Percentiles rank a stretch among this genome's conserved stretches.
Evolutionary conservation across 371 early-diverging fungal genomes (phyloP).

Genomic region (Basidiobolus meristosporus): DNA sequence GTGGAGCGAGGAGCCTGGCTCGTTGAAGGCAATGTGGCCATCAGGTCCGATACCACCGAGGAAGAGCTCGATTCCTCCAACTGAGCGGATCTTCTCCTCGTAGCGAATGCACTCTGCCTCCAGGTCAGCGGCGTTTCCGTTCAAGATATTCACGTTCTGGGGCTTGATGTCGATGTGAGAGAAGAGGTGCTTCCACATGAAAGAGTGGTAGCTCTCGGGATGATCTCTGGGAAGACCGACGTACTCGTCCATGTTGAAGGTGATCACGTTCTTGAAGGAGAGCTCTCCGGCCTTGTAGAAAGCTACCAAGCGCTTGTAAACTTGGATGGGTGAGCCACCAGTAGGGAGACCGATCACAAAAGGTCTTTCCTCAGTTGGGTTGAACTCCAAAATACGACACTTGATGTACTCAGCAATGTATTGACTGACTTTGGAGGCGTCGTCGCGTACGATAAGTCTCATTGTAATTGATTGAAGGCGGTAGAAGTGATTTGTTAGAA

Average conservation of each 20-base stretch:
- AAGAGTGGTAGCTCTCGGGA: constrained; percentile 71
- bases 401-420: constrained; percentile 16
- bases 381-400: constrained; percentile 60
- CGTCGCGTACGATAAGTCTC: no score
- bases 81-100: constrained; percentile 51
- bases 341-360: constrained; percentile 86
- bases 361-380: constrained; percentile 48
- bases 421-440: no score
- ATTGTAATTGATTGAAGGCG: no score
- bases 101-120: constrained; percentile 59
- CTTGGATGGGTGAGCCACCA: constrained; percentile 64
- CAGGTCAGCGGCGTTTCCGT: constrained; percentile 66
- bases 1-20: constrained; percentile 73
- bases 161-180: constrained; percentile 60
- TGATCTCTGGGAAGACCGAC: constrained; percentile 47
- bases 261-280: constrained; percentile 35
- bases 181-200: constrained; percentile 74
- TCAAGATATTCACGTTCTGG: constrained; percentile 64
- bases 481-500: no score
- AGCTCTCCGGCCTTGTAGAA: constrained; percentile 31
- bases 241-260: constrained; percentile 65
- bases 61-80: constrained; percentile 73
- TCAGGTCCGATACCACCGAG: constrained; percentile 74
- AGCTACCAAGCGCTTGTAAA: constrained; percentile 41
- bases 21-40: constrained; percentile 83